phyloP scores from a whole-genome alignment of 345 rosid genomes.

The Microcos paniculata region DNA sequence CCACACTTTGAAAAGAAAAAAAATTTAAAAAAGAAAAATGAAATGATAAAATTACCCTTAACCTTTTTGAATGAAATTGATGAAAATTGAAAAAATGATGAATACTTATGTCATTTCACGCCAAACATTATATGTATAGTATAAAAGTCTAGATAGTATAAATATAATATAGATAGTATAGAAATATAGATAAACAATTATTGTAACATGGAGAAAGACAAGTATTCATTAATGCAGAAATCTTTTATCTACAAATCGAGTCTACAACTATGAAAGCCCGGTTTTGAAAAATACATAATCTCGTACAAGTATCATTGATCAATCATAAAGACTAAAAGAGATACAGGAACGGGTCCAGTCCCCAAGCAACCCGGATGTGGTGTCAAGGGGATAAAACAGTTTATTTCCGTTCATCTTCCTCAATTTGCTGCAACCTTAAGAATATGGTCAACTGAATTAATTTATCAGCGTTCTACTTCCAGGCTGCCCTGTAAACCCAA shows the following conservation, averaged over 20 bases:
- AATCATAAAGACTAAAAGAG: too few species aligned
- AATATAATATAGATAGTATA: too few species aligned
- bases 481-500: background rate
- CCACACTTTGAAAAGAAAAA: too few species aligned
- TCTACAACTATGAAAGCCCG: background rate
- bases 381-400: background rate
- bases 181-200: background rate
- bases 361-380: background rate
- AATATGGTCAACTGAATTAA: background rate
- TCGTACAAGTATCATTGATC: too few species aligned
- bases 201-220: background rate
- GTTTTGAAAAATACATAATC: background rate
- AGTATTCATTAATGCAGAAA: background rate
- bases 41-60: too few species aligned
- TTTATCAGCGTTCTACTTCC: background rate
- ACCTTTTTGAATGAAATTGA: too few species aligned
- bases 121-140: too few species aligned
- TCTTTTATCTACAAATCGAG: background rate
- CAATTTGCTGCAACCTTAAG: background rate
- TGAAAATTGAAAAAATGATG: too few species aligned
- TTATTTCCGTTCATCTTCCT: background rate
- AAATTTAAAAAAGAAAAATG: too few species aligned
- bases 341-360: background rate
- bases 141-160: too few species aligned
- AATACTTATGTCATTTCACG: too few species aligned